Evolutionary conservation across 768 basidiomycete species (phyloP).

Genomic region (Russula abietina): DNA sequence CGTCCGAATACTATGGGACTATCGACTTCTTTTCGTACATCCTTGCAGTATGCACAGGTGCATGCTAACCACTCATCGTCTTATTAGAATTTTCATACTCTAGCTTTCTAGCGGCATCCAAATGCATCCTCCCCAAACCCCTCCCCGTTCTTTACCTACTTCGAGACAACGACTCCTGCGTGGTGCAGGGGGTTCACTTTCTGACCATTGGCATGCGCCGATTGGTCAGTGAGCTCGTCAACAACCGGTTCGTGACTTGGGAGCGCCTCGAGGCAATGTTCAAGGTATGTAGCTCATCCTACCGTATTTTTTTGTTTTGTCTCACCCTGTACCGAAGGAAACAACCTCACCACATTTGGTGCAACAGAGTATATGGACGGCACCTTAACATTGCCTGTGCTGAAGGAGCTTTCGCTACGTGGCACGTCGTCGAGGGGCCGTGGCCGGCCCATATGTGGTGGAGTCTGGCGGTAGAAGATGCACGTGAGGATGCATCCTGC

Average conservation of each 20-base stretch:
- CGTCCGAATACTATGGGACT: too few species aligned
- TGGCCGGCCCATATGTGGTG: constrained; percentile 63
- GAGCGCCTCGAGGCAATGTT: constrained; percentile 73
- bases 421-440: constrained; percentile 66
- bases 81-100: too few species aligned
- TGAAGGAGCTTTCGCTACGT: constrained; percentile 87
- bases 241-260: constrained; percentile 88
- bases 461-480: constrained; percentile 40
- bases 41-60: too few species aligned
- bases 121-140: too few species aligned
- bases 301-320: not conserved
- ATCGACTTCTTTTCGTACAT: too few species aligned
- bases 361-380: constrained; percentile 99
- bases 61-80: too few species aligned
- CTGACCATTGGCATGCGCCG: constrained; percentile 94
- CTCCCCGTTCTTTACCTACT: too few species aligned
- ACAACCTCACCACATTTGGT: constrained; percentile 83
- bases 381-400: constrained; percentile 73
- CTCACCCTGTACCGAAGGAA: constrained; percentile 50
- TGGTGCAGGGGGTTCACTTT: too few species aligned
- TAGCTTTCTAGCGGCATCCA: too few species aligned
- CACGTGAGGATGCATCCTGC: constrained; percentile 69
- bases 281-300: constrained; percentile 46
- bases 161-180: too few species aligned
- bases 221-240: constrained; percentile 82